phyloP scores from a whole-genome alignment of 768 basidiomycete genomes.

The Lactarius deliciosus region DNA sequence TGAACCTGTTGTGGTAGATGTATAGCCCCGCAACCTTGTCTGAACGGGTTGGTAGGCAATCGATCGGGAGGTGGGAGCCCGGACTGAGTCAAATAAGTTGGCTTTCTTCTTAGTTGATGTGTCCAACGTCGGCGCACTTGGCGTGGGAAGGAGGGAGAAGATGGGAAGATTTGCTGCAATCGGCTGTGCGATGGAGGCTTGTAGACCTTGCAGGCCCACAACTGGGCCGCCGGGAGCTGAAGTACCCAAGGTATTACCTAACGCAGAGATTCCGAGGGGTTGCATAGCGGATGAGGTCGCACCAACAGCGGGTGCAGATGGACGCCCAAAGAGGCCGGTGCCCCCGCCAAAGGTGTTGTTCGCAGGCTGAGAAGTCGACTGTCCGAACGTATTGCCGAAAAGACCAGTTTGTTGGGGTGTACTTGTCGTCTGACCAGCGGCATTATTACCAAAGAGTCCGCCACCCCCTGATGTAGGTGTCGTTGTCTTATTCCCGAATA shows the following conservation, averaged over 20 bases:
- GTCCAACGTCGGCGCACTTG: constrained; percentile 60
- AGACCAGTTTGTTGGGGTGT: constrained; percentile 29
- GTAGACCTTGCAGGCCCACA: constrained; percentile 49
- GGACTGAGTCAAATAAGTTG: constrained; percentile 73
- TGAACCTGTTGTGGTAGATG: constrained; percentile 43
- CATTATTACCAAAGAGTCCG: constrained; percentile 45
- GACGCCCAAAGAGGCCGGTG: constrained; percentile 33
- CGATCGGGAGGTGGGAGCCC: constrained; percentile 67
- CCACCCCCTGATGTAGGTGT: constrained; percentile 35
- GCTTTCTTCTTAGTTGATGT: constrained; percentile 70
- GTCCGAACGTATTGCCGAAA: constrained; percentile 48
- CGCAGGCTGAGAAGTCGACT: constrained; percentile 39
- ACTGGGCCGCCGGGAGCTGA: constrained; percentile 47
- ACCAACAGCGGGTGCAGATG: constrained; percentile 17
- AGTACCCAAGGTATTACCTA: constrained; percentile 50
- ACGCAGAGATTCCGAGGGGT: constrained; percentile 37
- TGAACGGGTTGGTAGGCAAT: constrained; percentile 63
- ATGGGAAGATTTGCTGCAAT: constrained; percentile 70
- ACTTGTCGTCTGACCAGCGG: constrained; percentile 28
- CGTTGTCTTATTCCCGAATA: constrained; percentile 39
- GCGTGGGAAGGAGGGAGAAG: constrained; percentile 73
- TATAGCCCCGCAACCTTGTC: constrained; percentile 72
- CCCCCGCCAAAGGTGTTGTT: constrained; percentile 28
- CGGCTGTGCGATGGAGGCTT: constrained; percentile 87
- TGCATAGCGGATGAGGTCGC: constrained; percentile 10